phyloP scores from a whole-genome alignment of 2,329 filamentous ascomycete species.

The Aspergillus texensis region DNA sequence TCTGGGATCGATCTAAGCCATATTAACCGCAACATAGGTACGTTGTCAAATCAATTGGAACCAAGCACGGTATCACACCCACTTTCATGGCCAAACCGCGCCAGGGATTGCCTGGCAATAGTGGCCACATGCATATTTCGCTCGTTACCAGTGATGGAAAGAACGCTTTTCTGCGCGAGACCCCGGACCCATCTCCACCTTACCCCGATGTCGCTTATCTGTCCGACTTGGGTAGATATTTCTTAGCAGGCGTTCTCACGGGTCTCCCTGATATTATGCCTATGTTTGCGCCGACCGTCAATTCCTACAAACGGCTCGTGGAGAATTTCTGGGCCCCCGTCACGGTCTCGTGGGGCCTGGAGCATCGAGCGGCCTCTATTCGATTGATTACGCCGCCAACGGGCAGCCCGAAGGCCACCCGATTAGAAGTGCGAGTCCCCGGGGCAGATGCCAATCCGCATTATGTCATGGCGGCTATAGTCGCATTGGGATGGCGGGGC shows the following conservation, averaged over 20 bases:
- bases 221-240: slow-evolving; percentile 87
- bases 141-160: slow-evolving; percentile 77
- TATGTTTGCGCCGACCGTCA: slow-evolving; percentile 88
- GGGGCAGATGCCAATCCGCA: slow-evolving; percentile 94
- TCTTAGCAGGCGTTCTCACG: slow-evolving; percentile 85
- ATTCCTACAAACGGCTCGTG: slow-evolving; percentile 96
- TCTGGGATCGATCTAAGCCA: not conserved
- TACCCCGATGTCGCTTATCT: slow-evolving; percentile 78
- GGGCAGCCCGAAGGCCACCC: slow-evolving; percentile 78
- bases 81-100: slow-evolving; percentile 99
- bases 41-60: slow-evolving; percentile 84
- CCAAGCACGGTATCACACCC: slow-evolving; percentile 86
- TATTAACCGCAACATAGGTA: slow-evolving; percentile 54
- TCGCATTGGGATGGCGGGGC: slow-evolving; percentile 87
- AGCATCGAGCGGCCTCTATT: slow-evolving; percentile 90
- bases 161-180: slow-evolving; percentile 79
- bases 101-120: slow-evolving; percentile 88
- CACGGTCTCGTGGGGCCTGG: slow-evolving; percentile 94
- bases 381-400: slow-evolving; percentile 88
- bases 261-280: slow-evolving; percentile 96
- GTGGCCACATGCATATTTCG: slow-evolving; percentile 93
- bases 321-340: slow-evolving; percentile 99
- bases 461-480: slow-evolving; percentile 80
- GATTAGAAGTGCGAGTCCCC: slow-evolving; percentile 89
- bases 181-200: slow-evolving; percentile 68